Evolutionary conservation across 768 basidiomycete species (phyloP), one percentile per base, ranked within the genome.

Genomic region (Favolaschia claudopus): DNA sequence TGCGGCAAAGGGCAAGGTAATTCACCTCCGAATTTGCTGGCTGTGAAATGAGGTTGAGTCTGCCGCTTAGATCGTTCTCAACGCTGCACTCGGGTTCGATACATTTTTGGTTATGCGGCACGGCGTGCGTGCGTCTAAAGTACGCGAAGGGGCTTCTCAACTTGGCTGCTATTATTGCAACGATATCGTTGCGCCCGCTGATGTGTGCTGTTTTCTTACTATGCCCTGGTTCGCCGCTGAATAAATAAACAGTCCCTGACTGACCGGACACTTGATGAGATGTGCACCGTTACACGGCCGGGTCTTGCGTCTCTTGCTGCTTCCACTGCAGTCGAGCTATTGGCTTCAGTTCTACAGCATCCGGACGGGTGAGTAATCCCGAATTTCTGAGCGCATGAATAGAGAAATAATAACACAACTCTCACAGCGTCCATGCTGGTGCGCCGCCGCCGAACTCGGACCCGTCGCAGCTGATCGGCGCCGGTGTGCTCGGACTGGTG

Each of bases 101-200:
- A 92, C 92, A 0, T 99, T 88, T 78, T 84, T 99, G 36, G 96
- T 99, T 15, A 98, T 98, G 96, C 86, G 96, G 1, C 96, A 98
- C 68, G 97, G 96, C 4, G 81, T 88, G 5, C 85, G 90, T 7
- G 78, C 76, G 2, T 72, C 74, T 36, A 57, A 69, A 29, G 50
- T 62, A 36, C 69, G 50, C 37, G 74, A 58, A 49, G 70, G n/a
- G 60, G 69, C 43, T 54, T 63, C 63, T 39, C 74, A 76, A 3
- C 77, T 99, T 29, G 96, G 97, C 4, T 99, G 97, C 69, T 99
- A 99, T 72, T 99, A 94, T 71, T 99, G 97, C 75, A 98, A 98
- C 67, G 97, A 99, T 64, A 92, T 98, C 55, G 95, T 98, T 34
- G 97, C 96, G 0, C 96, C 97, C 8, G 86, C 91, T 17, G 96